Base-by-base conservation (phyloP, 2,329 filamentous ascomycete genomes). In the Volutella citrinella region DNA sequence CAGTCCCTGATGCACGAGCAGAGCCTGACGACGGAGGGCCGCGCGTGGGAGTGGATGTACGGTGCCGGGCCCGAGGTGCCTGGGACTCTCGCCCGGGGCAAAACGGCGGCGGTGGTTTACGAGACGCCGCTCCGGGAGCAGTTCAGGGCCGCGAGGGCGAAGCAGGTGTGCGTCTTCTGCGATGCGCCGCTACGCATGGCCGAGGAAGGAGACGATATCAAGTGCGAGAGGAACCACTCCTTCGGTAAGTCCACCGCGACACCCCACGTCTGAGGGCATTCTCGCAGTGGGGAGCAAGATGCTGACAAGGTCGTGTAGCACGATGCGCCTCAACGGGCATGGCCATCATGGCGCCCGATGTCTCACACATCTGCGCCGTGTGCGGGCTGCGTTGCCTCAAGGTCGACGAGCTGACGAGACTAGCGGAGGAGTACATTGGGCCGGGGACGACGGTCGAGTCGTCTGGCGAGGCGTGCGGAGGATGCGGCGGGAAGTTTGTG, bases 21-120 rank as follows among this genome's bases (percentile, higher is more conserved):
- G 32, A 49, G 20, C 5, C 18, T 54, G 7, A 52, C 71, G n/a
- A 76, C 74, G 3, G 76, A 80, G 51, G 76, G 67, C 0, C 59
- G 60, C 22, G 61, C 73, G 27, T 79, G 75, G 68, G 70, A 78
- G 41, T 76, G 71, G 66, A 74, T 79, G 69, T 79, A 80, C 46
- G 74, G 72, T 13, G 59, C 59, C n/a, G 72, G 70, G 0, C 58
- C 63, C 1, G 59, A 64, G 3, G 68, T 76, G 4, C 60, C 65
- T 0, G 71, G 68, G 5, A 59, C 67, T 15, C 57, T 59, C 12
- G 29, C 41, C 13, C 30, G 46, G 7, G 38, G 48, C 16, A 46
- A 52, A 25, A 42, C 30, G 20, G 44, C 32, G 3, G 17, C 27
- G 5, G 38, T 39, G 17, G 31, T 38, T 5, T 41, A 41, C 15